Evolutionary conservation across 768 basidiomycete species (phyloP).

Genomic region (Chalciporus chontae): DNA sequence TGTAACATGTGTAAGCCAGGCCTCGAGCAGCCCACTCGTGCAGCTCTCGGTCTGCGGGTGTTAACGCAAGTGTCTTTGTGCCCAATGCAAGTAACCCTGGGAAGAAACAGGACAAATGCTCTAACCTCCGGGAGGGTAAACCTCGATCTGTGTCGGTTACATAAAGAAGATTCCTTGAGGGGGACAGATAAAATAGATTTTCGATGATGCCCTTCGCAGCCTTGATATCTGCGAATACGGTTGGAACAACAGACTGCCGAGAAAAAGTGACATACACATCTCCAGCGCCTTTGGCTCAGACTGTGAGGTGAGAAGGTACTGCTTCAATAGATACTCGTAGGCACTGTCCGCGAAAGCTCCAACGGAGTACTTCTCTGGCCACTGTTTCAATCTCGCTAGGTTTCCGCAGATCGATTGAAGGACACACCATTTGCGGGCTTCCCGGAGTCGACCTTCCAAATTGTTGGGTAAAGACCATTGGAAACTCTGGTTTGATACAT

Average conservation of each 20-base stretch:
- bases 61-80: conserved; percentile 44
- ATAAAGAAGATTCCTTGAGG: conserved; percentile 57
- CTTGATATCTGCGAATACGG: conserved; percentile 40
- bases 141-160: conserved; percentile 48
- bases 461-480: conserved; percentile 18
- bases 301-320: conserved; percentile 50
- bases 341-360: conserved; percentile 61
- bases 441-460: conserved; percentile 19
- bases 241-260: not conserved
- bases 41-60: conserved; percentile 33
- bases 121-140: conserved; percentile 42
- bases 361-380: conserved; percentile 43
- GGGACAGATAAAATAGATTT: conserved; percentile 55
- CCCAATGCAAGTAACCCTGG: conserved; percentile 65
- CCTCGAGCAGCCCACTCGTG: conserved; percentile 63
- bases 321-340: conserved; percentile 68
- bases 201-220: conserved; percentile 52
- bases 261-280: conserved; percentile 45
- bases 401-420: not conserved
- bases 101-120: conserved; percentile 71
- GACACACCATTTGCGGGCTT: conserved; percentile 18
- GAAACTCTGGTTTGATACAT: conserved; percentile 15
- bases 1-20: conserved; percentile 55
- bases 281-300: conserved; percentile 42
- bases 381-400: not conserved